Base-by-base conservation (phyloP, 192 early-diverging fungal genomes). In the Lobulomyces angularis region DNA sequence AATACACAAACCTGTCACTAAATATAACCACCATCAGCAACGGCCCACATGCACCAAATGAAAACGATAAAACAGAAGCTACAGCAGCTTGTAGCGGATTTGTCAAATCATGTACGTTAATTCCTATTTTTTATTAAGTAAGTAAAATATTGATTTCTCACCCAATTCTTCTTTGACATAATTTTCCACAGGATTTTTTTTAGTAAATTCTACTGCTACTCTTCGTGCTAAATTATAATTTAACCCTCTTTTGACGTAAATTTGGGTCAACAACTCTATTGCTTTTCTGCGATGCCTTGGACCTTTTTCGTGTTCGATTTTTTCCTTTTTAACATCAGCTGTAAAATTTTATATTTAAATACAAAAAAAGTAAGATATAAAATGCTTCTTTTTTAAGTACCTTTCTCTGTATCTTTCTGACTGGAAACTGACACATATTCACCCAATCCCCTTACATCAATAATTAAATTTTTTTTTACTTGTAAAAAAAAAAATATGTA, bases 381-480 rank as follows among this genome's bases (percentile, higher is more conserved):
- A n/a, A n/a, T n/a, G n/a, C n/a, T n/a, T n/a, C n/a, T n/a, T n/a
- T n/a, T n/a, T n/a, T n/a, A n/a, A n/a, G n/a, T n/a, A n/a, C n/a
- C n/a, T n/a, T n/a, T 19, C 35, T 67, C 64, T 3, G 63, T 44
- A 42, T 67, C 64, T 50, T 56, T 66, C 34, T 67, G 64, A 6
- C 53, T 48, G 3, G 64, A 48, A 9, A 67, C 64, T 20, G 62
- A 65, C 12, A 66, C 62, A 29, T 65, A 66, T 36, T 36, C 35
- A 6, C 35, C 35, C n/a, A n/a, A n/a, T n/a, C n/a, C n/a, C n/a
- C n/a, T n/a, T n/a, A n/a, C n/a, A n/a, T n/a, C n/a, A n/a, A n/a
- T n/a, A n/a, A n/a, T n/a, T n/a, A n/a, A n/a, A n/a, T n/a, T n/a
- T n/a, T n/a, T n/a, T n/a, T n/a, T n/a, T n/a, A n/a, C n/a, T 36